Base-by-base conservation (phyloP, 139 green algal genomes). In the Chlorella sp. region DNA sequence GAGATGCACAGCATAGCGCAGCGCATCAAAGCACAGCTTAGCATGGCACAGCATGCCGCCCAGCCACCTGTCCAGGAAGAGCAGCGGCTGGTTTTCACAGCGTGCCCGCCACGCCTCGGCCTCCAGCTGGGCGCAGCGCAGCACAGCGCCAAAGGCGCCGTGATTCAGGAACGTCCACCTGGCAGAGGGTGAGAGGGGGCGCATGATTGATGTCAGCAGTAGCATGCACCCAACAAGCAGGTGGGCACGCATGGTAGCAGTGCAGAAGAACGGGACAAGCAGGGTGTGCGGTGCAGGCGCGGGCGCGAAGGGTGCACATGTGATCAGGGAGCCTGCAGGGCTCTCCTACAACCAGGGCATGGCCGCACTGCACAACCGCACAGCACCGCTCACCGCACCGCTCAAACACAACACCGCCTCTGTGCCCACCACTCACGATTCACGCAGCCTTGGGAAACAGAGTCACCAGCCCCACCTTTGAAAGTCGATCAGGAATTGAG, bases 401-500 rank as follows among this genome's bases (percentile, higher is more conserved):
- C n/a, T n/a, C n/a, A n/a, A n/a, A n/a, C n/a, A n/a, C n/a, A n/a
- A n/a, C n/a, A n/a, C n/a, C n/a, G 60, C 18, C 60, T 18, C 60
- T 24, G 14, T 68, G 60, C 60, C 60, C 18, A 18, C 60, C 60
- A 68, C 14, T 57, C 48, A 57, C 5, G 48, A 57, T 9, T 57
- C 48, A 57, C 26, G n/a, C n/a, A n/a, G n/a, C n/a, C n/a, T n/a
- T n/a, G n/a, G n/a, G n/a, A n/a, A n/a, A n/a, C n/a, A n/a, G n/a
- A n/a, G n/a, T n/a, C n/a, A n/a, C 66, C 26, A 95, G 0, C 91
- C 94, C 79, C 90, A 94, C 21, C 28, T n/a, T 9, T 90, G 42
- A 48, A 96, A 96, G 75, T 96, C 93, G 2, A 96, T 93, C n/a
- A 95, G 71, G 71, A 97, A 97, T 0, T 94, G 89, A 21, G 83